These are phyloP conservation scores for Erodium chrysanthum DNA, from an alignment of 441 rosid species.

Conservation along the genomic window DNA sequence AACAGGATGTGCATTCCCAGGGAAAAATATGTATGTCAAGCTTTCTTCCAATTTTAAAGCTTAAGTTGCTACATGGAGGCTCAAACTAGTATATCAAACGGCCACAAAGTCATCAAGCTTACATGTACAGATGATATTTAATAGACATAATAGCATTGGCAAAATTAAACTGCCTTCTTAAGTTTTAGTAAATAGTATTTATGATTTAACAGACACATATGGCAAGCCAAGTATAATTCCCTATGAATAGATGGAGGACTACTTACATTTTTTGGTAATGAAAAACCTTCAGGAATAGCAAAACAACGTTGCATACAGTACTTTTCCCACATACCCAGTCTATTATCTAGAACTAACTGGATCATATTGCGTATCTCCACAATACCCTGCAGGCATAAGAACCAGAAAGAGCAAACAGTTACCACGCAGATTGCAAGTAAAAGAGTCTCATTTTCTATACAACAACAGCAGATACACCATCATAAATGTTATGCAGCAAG, in stretches of 20 bases:
- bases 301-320: slow-evolving; percentile 61
- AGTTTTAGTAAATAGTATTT: background rate
- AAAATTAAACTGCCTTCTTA: background rate
- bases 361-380: slow-evolving; percentile 36
- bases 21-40: background rate
- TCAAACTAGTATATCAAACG: background rate
- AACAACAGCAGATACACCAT: background rate
- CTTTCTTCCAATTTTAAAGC: background rate
- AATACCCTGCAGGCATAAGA: slow-evolving; percentile 39
- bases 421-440: too few species aligned
- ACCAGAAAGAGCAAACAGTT: background rate
- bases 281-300: slow-evolving; percentile 55
- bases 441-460: background rate
- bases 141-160: background rate
- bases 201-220: background rate
- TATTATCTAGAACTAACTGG: slow-evolving; percentile 41
- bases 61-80: background rate
- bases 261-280: slow-evolving; percentile 46
- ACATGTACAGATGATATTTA: background rate
- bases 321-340: slow-evolving; percentile 59
- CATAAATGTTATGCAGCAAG: background rate
- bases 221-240: background rate
- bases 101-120: background rate
- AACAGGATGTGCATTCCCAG: too few species aligned
- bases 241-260: slow-evolving; percentile 11